phyloP scores from a whole-genome alignment of 2,329 filamentous ascomycete species.

The Akanthomyces muscarius region DNA sequence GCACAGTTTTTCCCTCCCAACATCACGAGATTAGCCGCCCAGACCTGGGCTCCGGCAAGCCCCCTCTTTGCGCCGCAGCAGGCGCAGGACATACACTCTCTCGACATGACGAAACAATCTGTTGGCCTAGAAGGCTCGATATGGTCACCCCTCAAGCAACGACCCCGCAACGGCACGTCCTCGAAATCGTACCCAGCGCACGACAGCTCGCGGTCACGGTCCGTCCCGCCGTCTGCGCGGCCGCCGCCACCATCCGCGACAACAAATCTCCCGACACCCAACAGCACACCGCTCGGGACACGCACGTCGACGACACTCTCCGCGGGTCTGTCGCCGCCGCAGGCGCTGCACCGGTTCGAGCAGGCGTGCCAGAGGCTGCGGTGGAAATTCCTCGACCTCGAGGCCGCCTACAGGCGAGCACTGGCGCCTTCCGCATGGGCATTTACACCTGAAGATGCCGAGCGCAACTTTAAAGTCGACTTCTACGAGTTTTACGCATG shows the following conservation, averaged over 20 bases:
- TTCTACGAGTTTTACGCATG: constrained; percentile 74
- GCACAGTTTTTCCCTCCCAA: background rate
- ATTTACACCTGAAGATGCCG: constrained; percentile 43
- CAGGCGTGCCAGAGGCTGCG: constrained; percentile 57
- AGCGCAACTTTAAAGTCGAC: constrained; percentile 72
- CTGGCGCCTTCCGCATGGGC: constrained; percentile 33
- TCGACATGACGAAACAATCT: constrained; percentile 2
- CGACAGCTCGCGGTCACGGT: constrained; percentile 11
- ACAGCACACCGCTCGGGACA: constrained; percentile 13
- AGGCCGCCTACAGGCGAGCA: constrained; percentile 52
- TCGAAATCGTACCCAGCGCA: background rate
- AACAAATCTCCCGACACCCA: background rate
- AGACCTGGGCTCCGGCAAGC: background rate
- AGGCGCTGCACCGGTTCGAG: constrained; percentile 53
- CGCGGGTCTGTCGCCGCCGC: constrained; percentile 27
- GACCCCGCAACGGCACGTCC: background rate
- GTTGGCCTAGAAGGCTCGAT: constrained; percentile 7
- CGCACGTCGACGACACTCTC: constrained; percentile 15
- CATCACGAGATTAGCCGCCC: background rate
- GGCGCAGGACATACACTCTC: background rate
- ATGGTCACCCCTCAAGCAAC: constrained; percentile 14
- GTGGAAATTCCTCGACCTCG: constrained; percentile 61
- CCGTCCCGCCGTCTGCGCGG: constrained; percentile 7
- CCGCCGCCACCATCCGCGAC: background rate
- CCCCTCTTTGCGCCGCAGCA: background rate